These are phyloP conservation scores for Phanerodontia chrysosporium DNA, from an alignment of 768 basidiomycete species.

Conservation along the genomic window DNA sequence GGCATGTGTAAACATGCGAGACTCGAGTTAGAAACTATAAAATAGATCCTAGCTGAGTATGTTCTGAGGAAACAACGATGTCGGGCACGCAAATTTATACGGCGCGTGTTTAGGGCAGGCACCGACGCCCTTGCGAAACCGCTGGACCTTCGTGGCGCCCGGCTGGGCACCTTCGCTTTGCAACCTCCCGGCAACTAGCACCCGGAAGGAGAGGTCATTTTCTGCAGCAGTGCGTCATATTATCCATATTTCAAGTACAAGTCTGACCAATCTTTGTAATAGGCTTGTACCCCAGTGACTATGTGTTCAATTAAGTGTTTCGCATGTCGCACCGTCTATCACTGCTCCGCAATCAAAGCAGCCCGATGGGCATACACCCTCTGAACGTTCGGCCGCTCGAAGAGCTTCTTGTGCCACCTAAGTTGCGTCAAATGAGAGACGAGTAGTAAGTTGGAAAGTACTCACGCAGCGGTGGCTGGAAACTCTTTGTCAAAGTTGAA, in stretches of 20 bases:
- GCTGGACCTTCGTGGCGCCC: no score
- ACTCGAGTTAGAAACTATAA: constrained; percentile 74
- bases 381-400: neutral
- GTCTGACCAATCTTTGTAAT: no score
- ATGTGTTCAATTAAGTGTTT: no score
- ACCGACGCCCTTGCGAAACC: no score
- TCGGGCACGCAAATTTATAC: constrained; percentile 3
- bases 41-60: constrained; percentile 81
- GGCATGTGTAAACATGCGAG: constrained; percentile 78
- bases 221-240: no score
- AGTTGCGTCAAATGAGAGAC: neutral
- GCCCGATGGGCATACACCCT: neutral
- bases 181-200: no score
- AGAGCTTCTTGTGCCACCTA: neutral
- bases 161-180: no score
- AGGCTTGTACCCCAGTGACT: no score
- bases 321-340: neutral
- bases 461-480: constrained; percentile 12
- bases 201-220: no score
- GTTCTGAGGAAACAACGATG: constrained; percentile 45
- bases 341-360: neutral
- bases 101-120: constrained; percentile 16
- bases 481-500: constrained; percentile 19
- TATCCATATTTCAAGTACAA: no score
- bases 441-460: neutral